These are phyloP conservation scores for Lumnitzera racemosa DNA, from an alignment of 345 rosid species.

Conservation along the genomic window DNA sequence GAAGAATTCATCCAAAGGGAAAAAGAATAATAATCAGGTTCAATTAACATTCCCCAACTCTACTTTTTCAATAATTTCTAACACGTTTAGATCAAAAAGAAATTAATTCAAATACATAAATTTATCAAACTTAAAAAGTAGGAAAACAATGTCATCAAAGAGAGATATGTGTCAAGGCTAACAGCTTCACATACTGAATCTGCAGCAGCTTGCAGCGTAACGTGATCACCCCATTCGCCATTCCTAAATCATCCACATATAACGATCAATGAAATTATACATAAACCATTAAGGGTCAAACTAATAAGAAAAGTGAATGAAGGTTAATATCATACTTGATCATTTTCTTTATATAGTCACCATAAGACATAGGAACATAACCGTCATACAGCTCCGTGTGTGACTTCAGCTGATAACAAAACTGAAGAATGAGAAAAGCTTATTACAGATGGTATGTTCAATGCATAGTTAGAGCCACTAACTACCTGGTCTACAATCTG, in stretches of 20 bases:
- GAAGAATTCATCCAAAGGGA: neutral
- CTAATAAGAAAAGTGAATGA: neutral
- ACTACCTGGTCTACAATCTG: conserved; percentile 66
- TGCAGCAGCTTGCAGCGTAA: conserved; percentile 69
- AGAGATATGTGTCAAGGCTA: neutral
- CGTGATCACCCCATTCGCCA: conserved; percentile 74
- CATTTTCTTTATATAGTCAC: conserved; percentile 55
- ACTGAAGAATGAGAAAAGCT: neutral
- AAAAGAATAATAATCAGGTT: neutral
- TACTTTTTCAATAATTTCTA: no score
- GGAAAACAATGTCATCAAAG: no score
- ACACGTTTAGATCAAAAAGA: no score
- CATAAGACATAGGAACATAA: conserved; percentile 51
- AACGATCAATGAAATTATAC: neutral
- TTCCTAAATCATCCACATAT: conserved; percentile 19
- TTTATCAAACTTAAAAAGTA: no score
- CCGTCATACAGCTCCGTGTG: conserved; percentile 36
- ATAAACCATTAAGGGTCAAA: neutral
- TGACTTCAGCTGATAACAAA: conserved; percentile 31
- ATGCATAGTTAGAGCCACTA: neutral
- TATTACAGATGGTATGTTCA: neutral
- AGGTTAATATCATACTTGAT: conserved; percentile 27
- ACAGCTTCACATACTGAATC: conserved; percentile 30
- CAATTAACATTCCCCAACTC: neutral
- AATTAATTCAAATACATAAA: no score